Evolutionary conservation across 352 stramenopile species (phyloP), one percentile per base, ranked within the genome.

Genomic region (Globisporangium uncinulatum): DNA sequence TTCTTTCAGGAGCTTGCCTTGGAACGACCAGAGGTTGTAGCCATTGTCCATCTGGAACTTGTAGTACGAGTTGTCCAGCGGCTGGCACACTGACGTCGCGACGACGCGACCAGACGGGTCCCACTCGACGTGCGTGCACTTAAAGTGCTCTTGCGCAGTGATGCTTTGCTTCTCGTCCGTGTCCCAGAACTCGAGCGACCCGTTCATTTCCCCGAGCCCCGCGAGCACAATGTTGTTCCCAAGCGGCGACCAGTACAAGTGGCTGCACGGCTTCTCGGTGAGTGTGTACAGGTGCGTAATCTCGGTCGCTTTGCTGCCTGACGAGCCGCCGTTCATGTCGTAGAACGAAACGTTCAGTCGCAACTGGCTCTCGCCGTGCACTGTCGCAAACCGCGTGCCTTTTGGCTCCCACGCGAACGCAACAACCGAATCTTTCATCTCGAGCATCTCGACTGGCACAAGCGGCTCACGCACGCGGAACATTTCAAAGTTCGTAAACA

Each of bases 21-120:
- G 97, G 86, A 99, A 99, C 42, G 87, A 97, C 95, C 95, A 98
- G 20, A 98, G 69, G 58, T 94, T 98, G 79, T 97, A 99, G 51
- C 97, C 97, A 63, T 99, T 99, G 83, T 99, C 97, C 91, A 99
- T 98, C 54, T 96, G 91, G 75, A 97, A 97, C 76, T 98, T 98
- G 79, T 98, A 98, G 75, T 94, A 92, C 71, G 82, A 88, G 70
- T 92, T 94, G 62, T 97, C 92, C 44, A 99, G 84, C 11, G 95
- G 92, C 72, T 99, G 97, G 54, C 90, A 97, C 50, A 99, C 96
- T 19, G 91, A 89, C 45, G 96, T 98, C 10, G 92, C 86, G 37
- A 99, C 83, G 49, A 98, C 94, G 42, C 97, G 86, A 47, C 97
- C 97, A 19, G 86, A 97, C 49, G 97, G 97, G 74, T 99, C 97